These are phyloP conservation scores for Hypholoma sublateritium DNA, from an alignment of 768 basidiomycete species.

Conservation along the genomic window DNA sequence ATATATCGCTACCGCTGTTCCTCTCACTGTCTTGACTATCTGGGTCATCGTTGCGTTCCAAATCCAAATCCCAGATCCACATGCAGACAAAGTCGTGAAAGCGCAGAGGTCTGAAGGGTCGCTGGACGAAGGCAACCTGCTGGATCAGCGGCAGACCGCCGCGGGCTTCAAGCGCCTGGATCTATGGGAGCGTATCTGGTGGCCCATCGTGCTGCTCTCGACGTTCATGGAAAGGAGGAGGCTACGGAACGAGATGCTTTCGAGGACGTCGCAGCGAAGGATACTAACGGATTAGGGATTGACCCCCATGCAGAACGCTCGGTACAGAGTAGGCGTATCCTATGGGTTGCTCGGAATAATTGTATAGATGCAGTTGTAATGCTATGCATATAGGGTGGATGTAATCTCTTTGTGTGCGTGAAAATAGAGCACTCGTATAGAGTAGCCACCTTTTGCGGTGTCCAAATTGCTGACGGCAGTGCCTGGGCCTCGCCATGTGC, in stretches of 20 bases:
- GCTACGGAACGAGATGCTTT: slow-evolving; percentile 3
- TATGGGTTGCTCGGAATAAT: no score
- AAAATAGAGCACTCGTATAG: no score
- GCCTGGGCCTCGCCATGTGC: no score
- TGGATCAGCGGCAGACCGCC: not conserved
- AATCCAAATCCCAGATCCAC: slow-evolving; percentile 20
- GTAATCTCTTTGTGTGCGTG: no score
- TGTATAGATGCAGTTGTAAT: no score
- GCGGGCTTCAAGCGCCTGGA: slow-evolving; percentile 10
- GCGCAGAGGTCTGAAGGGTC: not conserved
- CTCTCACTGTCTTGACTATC: slow-evolving; percentile 41
- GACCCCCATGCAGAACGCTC: no score
- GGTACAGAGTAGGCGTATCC: no score
- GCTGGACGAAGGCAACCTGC: not conserved
- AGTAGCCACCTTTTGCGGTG: no score
- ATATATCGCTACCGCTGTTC: slow-evolving; percentile 37
- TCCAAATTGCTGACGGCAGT: no score
- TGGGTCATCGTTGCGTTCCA: slow-evolving; percentile 52
- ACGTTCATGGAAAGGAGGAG: slow-evolving; percentile 13
- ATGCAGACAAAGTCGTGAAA: not conserved
- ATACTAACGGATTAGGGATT: not conserved
- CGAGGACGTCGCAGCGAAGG: not conserved
- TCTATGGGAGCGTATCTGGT: slow-evolving; percentile 17
- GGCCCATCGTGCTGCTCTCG: slow-evolving; percentile 19
- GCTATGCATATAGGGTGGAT: no score